These are phyloP conservation scores for Nigrograna mackinnonii DNA, from an alignment of 2,329 filamentous ascomycete genomes.

Conservation along the genomic window DNA sequence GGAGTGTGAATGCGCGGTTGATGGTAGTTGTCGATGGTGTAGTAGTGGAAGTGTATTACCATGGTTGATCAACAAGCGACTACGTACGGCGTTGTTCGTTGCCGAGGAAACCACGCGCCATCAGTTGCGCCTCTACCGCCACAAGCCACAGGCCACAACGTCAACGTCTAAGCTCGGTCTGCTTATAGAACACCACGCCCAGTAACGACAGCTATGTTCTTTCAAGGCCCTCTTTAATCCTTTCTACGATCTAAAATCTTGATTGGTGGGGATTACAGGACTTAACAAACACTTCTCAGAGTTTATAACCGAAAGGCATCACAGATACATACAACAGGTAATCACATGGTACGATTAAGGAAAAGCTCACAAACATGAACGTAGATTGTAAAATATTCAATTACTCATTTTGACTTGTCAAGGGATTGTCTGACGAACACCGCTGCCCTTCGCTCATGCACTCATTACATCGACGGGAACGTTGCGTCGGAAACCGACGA, in stretches of 20 bases:
- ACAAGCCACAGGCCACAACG: neutral
- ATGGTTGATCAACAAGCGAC: slow-evolving; percentile 17
- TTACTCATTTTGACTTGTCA: too few species aligned
- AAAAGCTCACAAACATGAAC: too few species aligned
- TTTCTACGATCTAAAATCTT: too few species aligned
- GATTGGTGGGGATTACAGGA: too few species aligned
- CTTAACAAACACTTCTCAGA: too few species aligned
- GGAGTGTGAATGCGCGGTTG: slow-evolving; percentile 3
- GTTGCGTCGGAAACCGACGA: slow-evolving; percentile 21
- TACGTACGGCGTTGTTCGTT: slow-evolving; percentile 7
- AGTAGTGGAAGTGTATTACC: slow-evolving; percentile 2
- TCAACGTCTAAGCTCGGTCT: neutral
- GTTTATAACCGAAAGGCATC: too few species aligned
- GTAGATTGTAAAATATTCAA: too few species aligned
- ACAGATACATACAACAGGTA: too few species aligned
- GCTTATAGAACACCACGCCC: neutral
- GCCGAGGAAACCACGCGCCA: slow-evolving; percentile 4
- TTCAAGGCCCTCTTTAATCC: too few species aligned
- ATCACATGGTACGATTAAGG: too few species aligned
- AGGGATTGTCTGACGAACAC: too few species aligned
- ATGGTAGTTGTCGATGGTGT: slow-evolving; percentile 12
- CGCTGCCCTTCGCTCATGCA: too few species aligned
- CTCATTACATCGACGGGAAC: neutral
- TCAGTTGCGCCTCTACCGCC: neutral
- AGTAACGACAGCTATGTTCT: neutral